These are phyloP conservation scores for Wickerhamiella lipophila DNA, from an alignment of 805 yeast species.

Conservation along the genomic window DNA sequence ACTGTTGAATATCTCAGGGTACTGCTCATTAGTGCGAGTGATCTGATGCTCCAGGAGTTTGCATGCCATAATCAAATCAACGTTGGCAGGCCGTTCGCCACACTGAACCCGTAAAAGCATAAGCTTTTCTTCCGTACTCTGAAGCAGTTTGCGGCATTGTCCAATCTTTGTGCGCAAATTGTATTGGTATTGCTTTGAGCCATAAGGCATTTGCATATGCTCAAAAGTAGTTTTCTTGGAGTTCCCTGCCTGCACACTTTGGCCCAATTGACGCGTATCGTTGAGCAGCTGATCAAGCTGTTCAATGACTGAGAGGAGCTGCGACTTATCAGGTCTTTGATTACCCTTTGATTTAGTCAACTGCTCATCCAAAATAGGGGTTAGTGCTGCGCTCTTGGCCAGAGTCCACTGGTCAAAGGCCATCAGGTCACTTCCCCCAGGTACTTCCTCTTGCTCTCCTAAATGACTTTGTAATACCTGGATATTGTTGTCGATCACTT, in stretches of 20 bases:
- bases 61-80: slow-evolving; percentile 8
- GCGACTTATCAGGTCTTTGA: neutral
- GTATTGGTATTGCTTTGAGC: slow-evolving; percentile 11
- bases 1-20: slow-evolving; percentile 1
- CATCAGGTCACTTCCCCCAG: neutral
- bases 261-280: slow-evolving; percentile 3
- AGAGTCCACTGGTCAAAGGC: slow-evolving; percentile 10
- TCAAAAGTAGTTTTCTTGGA: neutral
- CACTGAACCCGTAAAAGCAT: slow-evolving; percentile 2
- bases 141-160: neutral
- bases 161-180: slow-evolving; percentile 5
- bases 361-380: neutral
- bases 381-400: neutral
- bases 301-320: neutral
- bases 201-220: slow-evolving; percentile 10
- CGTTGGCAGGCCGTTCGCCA: slow-evolving; percentile 4
- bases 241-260: neutral
- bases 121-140: slow-evolving; percentile 9
- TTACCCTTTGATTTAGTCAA: neutral
- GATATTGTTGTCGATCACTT: slow-evolving; percentile 19
- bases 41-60: slow-evolving; percentile 11
- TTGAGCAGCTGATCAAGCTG: neutral
- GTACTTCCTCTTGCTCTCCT: neutral
- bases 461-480: neutral
- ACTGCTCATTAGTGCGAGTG: neutral